A percentile compares a stretch with the other conserved stretches of the same genome.
Evolutionary conservation across 148 eudicot genomes (phyloP).

Genomic region (Pharnaceum exiguum): DNA sequence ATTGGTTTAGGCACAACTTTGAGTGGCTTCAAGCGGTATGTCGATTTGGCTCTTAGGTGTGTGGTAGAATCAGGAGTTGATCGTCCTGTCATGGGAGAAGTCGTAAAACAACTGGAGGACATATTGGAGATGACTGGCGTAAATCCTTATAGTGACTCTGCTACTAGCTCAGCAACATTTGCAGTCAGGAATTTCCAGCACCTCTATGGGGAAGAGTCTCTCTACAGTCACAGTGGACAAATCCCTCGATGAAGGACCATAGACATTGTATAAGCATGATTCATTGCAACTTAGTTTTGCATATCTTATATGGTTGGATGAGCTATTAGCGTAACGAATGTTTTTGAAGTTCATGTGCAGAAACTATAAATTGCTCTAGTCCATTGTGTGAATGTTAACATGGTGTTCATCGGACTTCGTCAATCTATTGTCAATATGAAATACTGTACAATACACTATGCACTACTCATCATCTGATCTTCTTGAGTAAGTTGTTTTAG

Average conservation of each 20-base stretch:
- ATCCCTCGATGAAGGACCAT: slow-evolving; percentile 21
- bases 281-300: no score
- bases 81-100: slow-evolving; percentile 75
- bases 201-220: slow-evolving; percentile 19
- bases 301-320: no score
- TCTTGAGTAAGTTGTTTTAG: no score
- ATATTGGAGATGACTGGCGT: slow-evolving; percentile 22
- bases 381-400: no score
- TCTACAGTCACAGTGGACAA: slow-evolving; percentile 9
- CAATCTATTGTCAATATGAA: no score
- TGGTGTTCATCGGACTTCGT: no score
- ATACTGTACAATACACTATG: no score
- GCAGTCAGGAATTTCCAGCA: not conserved
- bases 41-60: slow-evolving; percentile 69
- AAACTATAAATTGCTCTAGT: no score
- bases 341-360: no score
- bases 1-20: slow-evolving; percentile 30
- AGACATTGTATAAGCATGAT: no score
- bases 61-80: slow-evolving; percentile 65
- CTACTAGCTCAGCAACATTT: slow-evolving; percentile 6
- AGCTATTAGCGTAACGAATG: no score
- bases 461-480: no score
- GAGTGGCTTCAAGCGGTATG: slow-evolving; percentile 30
- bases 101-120: slow-evolving; percentile 66
- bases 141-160: slow-evolving; percentile 24